Conservation (phyloP, 2,329 filamentous ascomycete species). For the Raffaelea ambrosiae region DNA sequence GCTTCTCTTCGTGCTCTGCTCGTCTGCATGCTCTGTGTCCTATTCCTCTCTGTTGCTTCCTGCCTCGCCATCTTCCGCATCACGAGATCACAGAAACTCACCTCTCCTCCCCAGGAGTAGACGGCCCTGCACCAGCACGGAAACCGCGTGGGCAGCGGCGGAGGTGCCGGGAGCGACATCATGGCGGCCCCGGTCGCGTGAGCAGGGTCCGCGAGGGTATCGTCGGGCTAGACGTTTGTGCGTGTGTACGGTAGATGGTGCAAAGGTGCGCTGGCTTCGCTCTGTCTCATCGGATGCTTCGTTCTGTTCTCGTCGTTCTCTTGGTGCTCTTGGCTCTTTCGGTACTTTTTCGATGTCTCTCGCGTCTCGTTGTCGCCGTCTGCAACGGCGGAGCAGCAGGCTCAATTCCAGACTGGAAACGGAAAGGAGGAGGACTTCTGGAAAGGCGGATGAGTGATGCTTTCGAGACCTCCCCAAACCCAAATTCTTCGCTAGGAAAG, state of each 20-base stretch:
- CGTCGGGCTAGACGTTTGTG: not conserved
- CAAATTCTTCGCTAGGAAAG: too few species aligned
- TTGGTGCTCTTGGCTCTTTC: too few species aligned
- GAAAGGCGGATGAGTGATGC: too few species aligned
- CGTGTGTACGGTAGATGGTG: not conserved
- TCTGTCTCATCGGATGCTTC: not conserved
- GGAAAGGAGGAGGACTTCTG: too few species aligned
- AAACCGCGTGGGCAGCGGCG: constrained; percentile 64
- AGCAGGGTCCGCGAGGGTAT: not conserved
- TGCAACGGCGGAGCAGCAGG: too few species aligned
- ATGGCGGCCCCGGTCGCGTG: not conserved
- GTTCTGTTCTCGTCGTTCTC: not conserved
- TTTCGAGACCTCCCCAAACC: too few species aligned
- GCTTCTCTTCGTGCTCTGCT: not conserved
- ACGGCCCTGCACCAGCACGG: constrained; percentile 88
- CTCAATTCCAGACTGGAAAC: too few species aligned
- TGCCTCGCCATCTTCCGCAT: too few species aligned
- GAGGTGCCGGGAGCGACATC: constrained; percentile 15
- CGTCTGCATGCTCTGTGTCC: too few species aligned
- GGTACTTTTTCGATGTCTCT: too few species aligned
- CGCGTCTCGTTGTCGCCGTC: too few species aligned
- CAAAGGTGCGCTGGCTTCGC: not conserved
- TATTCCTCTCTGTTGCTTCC: too few species aligned
- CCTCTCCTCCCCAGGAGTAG: constrained; percentile 90
- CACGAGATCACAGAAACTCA: constrained; percentile 25